Conservation (phyloP, 2,329 filamentous ascomycete species). For the Blumeria graminis region DNA sequence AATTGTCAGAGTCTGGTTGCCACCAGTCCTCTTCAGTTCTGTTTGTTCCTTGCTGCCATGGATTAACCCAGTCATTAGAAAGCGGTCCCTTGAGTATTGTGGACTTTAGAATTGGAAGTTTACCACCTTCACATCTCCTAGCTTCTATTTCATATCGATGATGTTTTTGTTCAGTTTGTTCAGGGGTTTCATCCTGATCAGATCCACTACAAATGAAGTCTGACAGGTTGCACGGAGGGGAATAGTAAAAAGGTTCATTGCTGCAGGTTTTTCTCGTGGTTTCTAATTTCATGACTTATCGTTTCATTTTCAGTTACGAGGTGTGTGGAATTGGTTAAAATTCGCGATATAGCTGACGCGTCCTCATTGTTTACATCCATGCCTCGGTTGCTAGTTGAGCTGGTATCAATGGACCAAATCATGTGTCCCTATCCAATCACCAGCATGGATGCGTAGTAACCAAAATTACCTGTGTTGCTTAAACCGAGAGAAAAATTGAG, state of each 20-base stretch:
- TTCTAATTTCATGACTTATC: not conserved
- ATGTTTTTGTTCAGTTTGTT: conserved; percentile 23
- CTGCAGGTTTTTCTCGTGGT: not conserved
- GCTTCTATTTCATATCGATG: conserved; percentile 34
- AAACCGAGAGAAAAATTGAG: too few species aligned
- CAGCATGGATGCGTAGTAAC: too few species aligned
- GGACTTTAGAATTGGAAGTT: conserved; percentile 31
- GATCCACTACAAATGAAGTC: conserved; percentile 31
- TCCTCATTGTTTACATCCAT: too few species aligned
- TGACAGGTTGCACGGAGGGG: conserved; percentile 18
- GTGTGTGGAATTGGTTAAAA: too few species aligned
- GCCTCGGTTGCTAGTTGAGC: too few species aligned
- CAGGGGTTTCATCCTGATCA: conserved; percentile 29
- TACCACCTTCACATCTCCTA: conserved; percentile 30
- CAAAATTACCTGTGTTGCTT: too few species aligned
- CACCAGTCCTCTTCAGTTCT: conserved; percentile 8
- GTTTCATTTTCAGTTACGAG: too few species aligned
- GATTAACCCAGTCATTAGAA: conserved; percentile 25
- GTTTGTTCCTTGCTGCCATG: conserved; percentile 20
- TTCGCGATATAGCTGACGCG: too few species aligned
- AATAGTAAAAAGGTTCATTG: conserved; percentile 23
- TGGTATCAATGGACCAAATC: too few species aligned
- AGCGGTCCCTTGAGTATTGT: conserved; percentile 39
- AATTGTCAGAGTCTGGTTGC: conserved; percentile 8
- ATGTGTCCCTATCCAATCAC: too few species aligned